phyloP scores from a whole-genome alignment of 2,329 filamentous ascomycete genomes.

The Monosporascus sp. region DNA sequence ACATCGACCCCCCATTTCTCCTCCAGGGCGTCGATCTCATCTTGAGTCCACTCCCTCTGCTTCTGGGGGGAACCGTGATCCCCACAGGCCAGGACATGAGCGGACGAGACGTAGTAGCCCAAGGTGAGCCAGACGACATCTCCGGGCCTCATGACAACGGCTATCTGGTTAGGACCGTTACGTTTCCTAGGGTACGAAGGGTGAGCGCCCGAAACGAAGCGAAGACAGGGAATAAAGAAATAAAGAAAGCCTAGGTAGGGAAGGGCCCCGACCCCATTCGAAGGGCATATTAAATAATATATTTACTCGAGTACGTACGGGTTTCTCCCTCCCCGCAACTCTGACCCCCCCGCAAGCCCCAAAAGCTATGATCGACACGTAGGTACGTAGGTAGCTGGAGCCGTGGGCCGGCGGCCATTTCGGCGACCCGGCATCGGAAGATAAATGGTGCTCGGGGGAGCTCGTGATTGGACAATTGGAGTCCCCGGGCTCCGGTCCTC shows the following conservation, averaged over 20 bases:
- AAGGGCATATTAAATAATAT: no score
- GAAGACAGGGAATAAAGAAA: no score
- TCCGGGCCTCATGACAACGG: slow-evolving; percentile 16
- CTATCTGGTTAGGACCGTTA: no score
- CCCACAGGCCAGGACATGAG: slow-evolving; percentile 24
- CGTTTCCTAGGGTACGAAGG: background rate
- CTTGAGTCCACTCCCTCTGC: slow-evolving; percentile 42
- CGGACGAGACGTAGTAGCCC: slow-evolving; percentile 17
- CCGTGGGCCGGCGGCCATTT: background rate
- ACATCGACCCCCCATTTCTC: slow-evolving; percentile 55
- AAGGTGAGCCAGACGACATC: slow-evolving; percentile 20
- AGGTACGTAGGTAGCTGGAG: background rate
- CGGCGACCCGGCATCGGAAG: background rate
- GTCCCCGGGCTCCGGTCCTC: background rate
- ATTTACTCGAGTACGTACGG: no score
- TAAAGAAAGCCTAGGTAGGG: no score
- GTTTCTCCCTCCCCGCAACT: no score
- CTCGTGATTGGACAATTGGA: background rate
- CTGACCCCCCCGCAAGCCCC: no score
- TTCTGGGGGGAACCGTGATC: slow-evolving; percentile 31
- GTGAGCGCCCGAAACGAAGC: no score
- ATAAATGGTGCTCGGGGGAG: background rate
- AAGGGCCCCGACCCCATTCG: no score
- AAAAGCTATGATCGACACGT: no score
- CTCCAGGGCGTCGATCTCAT: slow-evolving; percentile 48